phyloP scores from a whole-genome alignment of 2,329 filamentous ascomycete species.

The Fusarium circinatum region DNA sequence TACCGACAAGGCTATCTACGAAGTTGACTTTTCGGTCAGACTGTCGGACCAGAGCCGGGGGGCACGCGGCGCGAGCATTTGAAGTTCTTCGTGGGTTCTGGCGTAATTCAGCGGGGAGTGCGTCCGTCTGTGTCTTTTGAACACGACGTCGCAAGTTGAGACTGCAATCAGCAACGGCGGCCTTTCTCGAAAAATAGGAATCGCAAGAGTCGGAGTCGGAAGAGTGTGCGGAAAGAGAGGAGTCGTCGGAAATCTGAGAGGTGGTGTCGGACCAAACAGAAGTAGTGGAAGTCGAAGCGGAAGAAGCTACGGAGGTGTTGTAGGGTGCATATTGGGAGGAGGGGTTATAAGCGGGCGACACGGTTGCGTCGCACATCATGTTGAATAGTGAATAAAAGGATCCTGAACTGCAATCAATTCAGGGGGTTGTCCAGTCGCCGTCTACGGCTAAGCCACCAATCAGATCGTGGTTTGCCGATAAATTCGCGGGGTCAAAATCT shows the following conservation, averaged over 20 bases:
- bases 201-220: constrained; percentile 64
- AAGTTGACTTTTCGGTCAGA: constrained; percentile 93
- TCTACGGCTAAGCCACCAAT: constrained; percentile 61
- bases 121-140: constrained; percentile 49
- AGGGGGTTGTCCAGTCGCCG: constrained; percentile 63
- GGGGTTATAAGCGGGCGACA: constrained; percentile 62
- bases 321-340: constrained; percentile 67
- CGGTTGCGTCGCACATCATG: constrained; percentile 66
- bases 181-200: constrained; percentile 50
- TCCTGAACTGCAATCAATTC: constrained; percentile 49
- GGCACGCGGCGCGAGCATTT: constrained; percentile 67
- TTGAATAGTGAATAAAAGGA: constrained; percentile 54
- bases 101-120: constrained; percentile 69
- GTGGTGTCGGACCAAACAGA: constrained; percentile 82
- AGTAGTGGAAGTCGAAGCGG: constrained; percentile 78
- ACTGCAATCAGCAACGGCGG: constrained; percentile 35
- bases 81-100: constrained; percentile 71
- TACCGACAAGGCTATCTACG: constrained; percentile 97
- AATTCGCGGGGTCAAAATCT: constrained; percentile 50
- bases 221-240: constrained; percentile 70
- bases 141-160: constrained; percentile 38
- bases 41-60: constrained; percentile 84
- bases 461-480: constrained; percentile 54
- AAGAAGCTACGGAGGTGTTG: constrained; percentile 76
- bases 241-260: constrained; percentile 76